Evolutionary conservation across 2,329 filamentous ascomycete species (phyloP).

Genomic region (Colletotrichum brevisporum): DNA sequence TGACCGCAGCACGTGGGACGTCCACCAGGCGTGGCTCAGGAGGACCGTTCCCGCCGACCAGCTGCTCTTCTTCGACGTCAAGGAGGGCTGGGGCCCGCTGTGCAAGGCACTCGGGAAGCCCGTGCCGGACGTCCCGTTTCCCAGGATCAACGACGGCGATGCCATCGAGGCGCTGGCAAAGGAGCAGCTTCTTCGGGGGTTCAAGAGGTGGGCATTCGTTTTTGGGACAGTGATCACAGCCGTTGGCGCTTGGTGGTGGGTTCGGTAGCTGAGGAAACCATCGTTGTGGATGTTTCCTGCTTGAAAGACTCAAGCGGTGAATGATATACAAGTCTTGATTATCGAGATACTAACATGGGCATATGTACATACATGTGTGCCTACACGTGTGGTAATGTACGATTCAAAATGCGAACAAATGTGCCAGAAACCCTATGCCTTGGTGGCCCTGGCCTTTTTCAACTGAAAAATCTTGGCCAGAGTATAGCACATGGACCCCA

Average conservation of each 20-base stretch:
- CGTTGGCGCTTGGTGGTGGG: constrained; percentile 6
- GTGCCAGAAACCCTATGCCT: not conserved
- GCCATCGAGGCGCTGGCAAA: constrained; percentile 33
- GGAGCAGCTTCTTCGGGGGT: constrained; percentile 17
- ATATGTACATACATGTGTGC: too few relatives aligned
- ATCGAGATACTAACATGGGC: too few relatives aligned
- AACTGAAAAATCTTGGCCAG: constrained; percentile 36
- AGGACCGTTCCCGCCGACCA: constrained; percentile 44
- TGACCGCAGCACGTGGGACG: constrained; percentile 4
- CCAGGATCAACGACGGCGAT: constrained; percentile 46
- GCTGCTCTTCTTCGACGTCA: constrained; percentile 46
- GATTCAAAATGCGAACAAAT: too few relatives aligned
- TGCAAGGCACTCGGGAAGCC: constrained; percentile 49
- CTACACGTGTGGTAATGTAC: too few relatives aligned
- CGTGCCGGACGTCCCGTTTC: constrained; percentile 48
- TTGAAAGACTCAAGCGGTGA: not conserved
- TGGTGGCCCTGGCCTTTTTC: constrained; percentile 12
- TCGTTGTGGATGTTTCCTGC: not conserved
- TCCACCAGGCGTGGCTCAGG: constrained; percentile 25
- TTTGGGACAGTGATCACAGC: not conserved
- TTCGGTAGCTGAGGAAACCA: not conserved
- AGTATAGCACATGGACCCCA: constrained; percentile 27
- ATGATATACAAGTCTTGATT: too few relatives aligned
- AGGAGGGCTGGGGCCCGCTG: constrained; percentile 51
- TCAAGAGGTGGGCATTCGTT: constrained; percentile 1